Evolutionary conservation across 257 asterid genomes (phyloP), one percentile per base, ranked within the genome.

Genomic region (Marsdenia floribunda): DNA sequence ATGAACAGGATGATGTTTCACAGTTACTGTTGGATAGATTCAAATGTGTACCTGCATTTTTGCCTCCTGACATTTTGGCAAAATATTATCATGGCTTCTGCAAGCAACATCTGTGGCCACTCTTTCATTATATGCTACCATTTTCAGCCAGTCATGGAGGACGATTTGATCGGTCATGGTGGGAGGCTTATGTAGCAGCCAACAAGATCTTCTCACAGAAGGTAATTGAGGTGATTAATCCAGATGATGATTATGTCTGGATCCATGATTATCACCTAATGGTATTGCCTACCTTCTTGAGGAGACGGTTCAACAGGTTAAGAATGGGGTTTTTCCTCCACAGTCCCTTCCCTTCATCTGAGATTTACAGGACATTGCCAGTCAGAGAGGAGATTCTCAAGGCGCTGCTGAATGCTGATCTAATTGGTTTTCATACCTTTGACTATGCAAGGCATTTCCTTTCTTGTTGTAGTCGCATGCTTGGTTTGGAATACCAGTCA

Each of bases 131-230:
- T 57, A 86, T 86, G 90, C 80, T 86, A 42, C 90, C 90, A 1
- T 86, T 75, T 69, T 79, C 90, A 18, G 87, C 86, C 38, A 86
- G 86, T 72, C 86, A 86, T 68, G 88, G 90, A 15, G 78, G 82
- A n/a, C 83, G 90, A 57, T 86, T 83, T 61, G 90, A 86, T 66
- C 80, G 87, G 54, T 81, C 88, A 5, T 81, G 78, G 86, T 86
- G 90, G 90, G 87, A 86, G 71, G 86, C 87, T 9, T 86, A 86
- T 73, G 90, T 86, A n/a, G 83, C 84, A 6, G 90, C 88, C 67
- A 86, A 86, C 66, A 83, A 79, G 74, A 86, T 86, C 72, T 86
- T 86, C 73, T 83, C 90, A 0, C 86, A 86, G 55, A 86, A 81
- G 77, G 90, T 86, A 60, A 86, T 82, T 63, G 90, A 86, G 81